Base-by-base conservation (phyloP, 768 basidiomycete species). In the Lyophyllum shimeji region DNA sequence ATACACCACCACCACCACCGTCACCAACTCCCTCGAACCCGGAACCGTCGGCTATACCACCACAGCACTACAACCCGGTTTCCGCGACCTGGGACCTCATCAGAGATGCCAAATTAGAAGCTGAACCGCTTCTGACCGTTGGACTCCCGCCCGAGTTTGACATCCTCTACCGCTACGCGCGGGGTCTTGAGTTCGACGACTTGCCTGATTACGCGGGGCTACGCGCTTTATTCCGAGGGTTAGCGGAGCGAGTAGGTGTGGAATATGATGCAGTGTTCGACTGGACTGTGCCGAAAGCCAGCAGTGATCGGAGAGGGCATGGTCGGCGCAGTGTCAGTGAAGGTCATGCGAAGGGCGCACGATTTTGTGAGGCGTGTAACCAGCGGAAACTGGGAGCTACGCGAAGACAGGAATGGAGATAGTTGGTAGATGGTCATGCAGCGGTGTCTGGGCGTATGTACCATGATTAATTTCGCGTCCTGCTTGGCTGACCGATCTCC, bases 191-290 rank as follows among this genome's bases (percentile, higher is more conserved):
- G 60, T 95, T 94, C 62, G 90, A 90, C 64, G 93, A 95, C 74
- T 77, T 91, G 39, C 93, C 93, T 9, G 93, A 95, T 70, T 95
- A 95, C 63, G 87, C 85, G 43, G 92, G 92, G 24, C 75, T 94
- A 21, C 80, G 92, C 42, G 82, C 80, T 44, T 79, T 93, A 44
- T 91, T 94, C 69, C 78, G 80, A 15, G 81, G 79, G 3, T 65
- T 87, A 11, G 85, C 81, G 0, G 76, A 74, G 55, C 76, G 81
- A 8, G 69, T 79, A n/a, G 82, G 79, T 1, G 71, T 85, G 7
- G 75, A 76, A 52, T 85, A 83, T 62, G 83, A 85, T 63, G 78
- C 74, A 12, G 71, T 74, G 1, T 79, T 66, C 62, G 76, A 79
- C 54, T 81, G 79, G 79, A 73, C 66, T 17, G 65, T 74, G 24